Conservation (phyloP, 2,329 filamentous ascomycete genomes). For the Stromatinia cepivora region DNA sequence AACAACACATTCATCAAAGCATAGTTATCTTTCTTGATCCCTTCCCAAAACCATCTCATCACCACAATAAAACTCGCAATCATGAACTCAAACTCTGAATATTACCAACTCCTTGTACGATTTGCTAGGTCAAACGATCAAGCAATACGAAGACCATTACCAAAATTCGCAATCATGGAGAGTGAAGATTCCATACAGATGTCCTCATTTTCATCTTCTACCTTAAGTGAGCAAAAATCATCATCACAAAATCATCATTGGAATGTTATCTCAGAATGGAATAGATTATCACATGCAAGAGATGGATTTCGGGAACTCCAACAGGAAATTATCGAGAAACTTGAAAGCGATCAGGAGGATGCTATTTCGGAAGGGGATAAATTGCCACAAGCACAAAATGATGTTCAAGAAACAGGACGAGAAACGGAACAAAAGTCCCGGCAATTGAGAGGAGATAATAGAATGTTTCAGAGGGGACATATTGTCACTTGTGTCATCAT, state of each 20-base stretch:
- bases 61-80: background rate
- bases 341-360: background rate
- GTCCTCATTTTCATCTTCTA: background rate
- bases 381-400: background rate
- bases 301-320: accelerated
- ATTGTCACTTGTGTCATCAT: background rate
- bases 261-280: background rate
- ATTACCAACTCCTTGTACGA: background rate
- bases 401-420: background rate
- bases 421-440: background rate
- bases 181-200: background rate
- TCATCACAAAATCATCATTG: background rate
- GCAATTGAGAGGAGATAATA: background rate
- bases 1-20: background rate
- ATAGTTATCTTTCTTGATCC: background rate
- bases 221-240: background rate
- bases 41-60: background rate
- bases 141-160: background rate
- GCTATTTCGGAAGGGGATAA: background rate
- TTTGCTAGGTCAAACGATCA: background rate
- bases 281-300: background rate
- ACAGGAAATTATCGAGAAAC: background rate
- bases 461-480: background rate
- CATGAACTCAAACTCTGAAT: background rate
- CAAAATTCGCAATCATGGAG: too few relatives aligned